Conservation (phyloP, 768 basidiomycete species). For the Pleurotus tuber-regium region DNA sequence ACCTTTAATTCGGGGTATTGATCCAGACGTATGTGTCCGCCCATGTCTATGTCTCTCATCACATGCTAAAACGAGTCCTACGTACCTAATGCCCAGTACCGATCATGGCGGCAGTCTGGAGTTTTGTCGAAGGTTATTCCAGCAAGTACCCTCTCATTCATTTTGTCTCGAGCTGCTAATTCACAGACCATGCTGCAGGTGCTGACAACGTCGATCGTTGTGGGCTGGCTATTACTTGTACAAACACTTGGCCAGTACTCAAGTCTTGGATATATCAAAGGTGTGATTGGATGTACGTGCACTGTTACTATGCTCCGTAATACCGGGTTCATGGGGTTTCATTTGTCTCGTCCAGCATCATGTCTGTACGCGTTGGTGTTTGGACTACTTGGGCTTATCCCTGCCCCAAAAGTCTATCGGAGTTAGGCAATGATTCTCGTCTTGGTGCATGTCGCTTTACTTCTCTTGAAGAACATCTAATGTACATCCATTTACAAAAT, state of each 20-base stretch:
- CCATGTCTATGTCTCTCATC: not conserved
- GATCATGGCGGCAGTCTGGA: slow-evolving; percentile 70
- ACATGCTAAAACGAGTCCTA: not conserved
- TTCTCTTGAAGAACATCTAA: too few species aligned
- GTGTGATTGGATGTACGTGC: slow-evolving; percentile 62
- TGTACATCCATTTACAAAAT: too few species aligned
- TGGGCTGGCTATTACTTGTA: slow-evolving; percentile 64
- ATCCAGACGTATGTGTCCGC: slow-evolving; percentile 58
- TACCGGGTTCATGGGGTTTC: too few species aligned
- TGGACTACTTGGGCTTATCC: slow-evolving; percentile 73
- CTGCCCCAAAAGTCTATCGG: slow-evolving; percentile 51
- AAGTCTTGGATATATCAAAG: slow-evolving; percentile 58
- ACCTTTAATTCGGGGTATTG: slow-evolving; percentile 64
- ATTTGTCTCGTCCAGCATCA: slow-evolving; percentile 47
- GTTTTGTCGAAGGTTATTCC: slow-evolving; percentile 69
- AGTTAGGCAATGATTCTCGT: too few species aligned
- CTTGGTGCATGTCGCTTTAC: too few species aligned
- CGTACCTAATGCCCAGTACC: slow-evolving; percentile 46
- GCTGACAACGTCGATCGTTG: slow-evolving; percentile 64
- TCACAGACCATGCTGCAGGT: slow-evolving; percentile 27
- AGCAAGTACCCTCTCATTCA: slow-evolving; percentile 25
- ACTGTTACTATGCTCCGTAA: too few species aligned
- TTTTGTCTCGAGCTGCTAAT: not conserved
- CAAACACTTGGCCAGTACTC: slow-evolving; percentile 69
- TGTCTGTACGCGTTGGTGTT: slow-evolving; percentile 69